phyloP scores from a whole-genome alignment of 345 rosid species.

The thale cress (Arabidopsis thaliana) region TAIR10.1 NC_003075.7:11509501-11510000 shows the following conservation, averaged over 20 bases:
- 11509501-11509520: constrained; percentile 22
- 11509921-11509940: not conserved
- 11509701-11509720: constrained; percentile 47
- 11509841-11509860: not conserved
- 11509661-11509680: constrained; percentile 88
- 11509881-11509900: not conserved
- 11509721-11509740: constrained; percentile 58
- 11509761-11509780: constrained; percentile 39
- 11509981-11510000: no score
- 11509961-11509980: no score
- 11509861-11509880: not conserved
- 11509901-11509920: not conserved
- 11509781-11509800: constrained; percentile 11
- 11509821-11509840: not conserved
- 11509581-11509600: constrained; percentile 52
- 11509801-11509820: not conserved
- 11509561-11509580: constrained; percentile 61
- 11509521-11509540: constrained; percentile 1
- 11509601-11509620: constrained; percentile 45
- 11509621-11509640: constrained; percentile 60
- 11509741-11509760: constrained; percentile 49
- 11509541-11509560: constrained; percentile 52
- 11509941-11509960: not conserved
- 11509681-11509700: constrained; percentile 58
- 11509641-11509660: constrained; percentile 99